phyloP scores from a whole-genome alignment of 1,284 basidiomycete genomes.

The Singerocomus inundabilis region DNA sequence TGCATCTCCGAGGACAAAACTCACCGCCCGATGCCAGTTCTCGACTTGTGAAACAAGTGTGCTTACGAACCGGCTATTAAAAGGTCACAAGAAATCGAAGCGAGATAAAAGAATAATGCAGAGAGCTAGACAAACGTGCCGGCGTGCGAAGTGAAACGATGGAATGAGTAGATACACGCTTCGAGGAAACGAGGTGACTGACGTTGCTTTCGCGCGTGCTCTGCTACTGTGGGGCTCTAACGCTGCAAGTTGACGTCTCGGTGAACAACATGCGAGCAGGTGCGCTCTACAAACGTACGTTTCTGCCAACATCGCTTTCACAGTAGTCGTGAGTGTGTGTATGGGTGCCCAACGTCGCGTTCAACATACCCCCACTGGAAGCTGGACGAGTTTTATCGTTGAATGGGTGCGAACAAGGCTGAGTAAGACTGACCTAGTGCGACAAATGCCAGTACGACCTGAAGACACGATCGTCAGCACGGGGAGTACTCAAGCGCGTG shows the following conservation, averaged over 20 bases:
- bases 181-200: constrained; percentile 3
- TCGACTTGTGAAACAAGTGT: constrained; percentile 33
- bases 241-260: constrained; percentile 4
- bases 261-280: neutral
- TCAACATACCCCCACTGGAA: constrained; percentile 27
- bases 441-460: constrained; percentile 31
- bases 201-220: constrained; percentile 29
- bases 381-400: constrained; percentile 10
- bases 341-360: neutral
- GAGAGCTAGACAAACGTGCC: constrained; percentile 19
- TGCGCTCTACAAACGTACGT: constrained; percentile 17
- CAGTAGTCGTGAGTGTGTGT: constrained; percentile 2
- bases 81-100: constrained; percentile 32
- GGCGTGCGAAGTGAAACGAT: neutral
- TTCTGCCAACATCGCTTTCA: constrained; percentile 25
- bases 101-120: constrained; percentile 30
- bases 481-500: neutral
- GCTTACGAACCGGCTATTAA: constrained; percentile 34
- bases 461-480: neutral
- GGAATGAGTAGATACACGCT: neutral
- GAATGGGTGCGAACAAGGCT: neutral
- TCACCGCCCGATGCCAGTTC: constrained; percentile 33
- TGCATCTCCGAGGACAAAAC: neutral
- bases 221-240: constrained; percentile 28
- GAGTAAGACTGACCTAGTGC: constrained; percentile 26